A percentile compares a stretch with the other conserved stretches of the same genome.
Evolutionary conservation across 805 yeast species (phyloP).

Genomic region (Teunomyces cretensis): DNA sequence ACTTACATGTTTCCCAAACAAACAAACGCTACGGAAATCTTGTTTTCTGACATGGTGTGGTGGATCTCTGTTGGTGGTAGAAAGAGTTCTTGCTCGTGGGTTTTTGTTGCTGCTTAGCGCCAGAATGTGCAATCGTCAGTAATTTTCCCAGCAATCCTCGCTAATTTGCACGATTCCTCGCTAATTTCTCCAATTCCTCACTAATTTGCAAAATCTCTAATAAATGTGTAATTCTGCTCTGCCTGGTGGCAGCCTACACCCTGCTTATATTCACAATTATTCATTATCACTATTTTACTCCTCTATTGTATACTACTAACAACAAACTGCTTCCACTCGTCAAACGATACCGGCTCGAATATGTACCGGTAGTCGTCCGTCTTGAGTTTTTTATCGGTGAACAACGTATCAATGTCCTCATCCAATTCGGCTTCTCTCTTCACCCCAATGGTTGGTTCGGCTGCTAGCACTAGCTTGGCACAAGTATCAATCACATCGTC

Average conservation of each 20-base stretch:
- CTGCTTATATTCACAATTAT: background rate
- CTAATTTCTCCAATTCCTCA: background rate
- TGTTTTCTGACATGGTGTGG: conserved; percentile 3
- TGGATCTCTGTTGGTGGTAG: too few species aligned
- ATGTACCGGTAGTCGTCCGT: conserved; percentile 19
- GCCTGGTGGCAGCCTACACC: too few species aligned
- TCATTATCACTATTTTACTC: background rate
- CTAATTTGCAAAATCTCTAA: background rate
- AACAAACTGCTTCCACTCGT: conserved; percentile 35
- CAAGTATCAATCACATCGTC: conserved; percentile 13
- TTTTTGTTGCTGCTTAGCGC: too few species aligned
- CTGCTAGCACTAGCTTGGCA: conserved; percentile 12
- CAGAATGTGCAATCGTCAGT: background rate
- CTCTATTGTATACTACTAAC: conserved; percentile 14
- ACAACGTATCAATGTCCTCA: conserved; percentile 35
- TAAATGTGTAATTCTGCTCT: too few species aligned
- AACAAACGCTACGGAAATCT: conserved; percentile 75
- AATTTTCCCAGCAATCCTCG: background rate
- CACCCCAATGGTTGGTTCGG: conserved; percentile 12
- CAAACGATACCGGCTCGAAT: conserved; percentile 34
- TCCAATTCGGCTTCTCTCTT: conserved; percentile 23
- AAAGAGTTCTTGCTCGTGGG: too few species aligned
- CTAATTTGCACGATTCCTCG: background rate
- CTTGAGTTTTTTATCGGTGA: conserved; percentile 36
- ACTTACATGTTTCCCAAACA: conserved; percentile 86